phyloP scores from a whole-genome alignment of 2,329 filamentous ascomycete genomes.

The Pyrenophora teres region DNA sequence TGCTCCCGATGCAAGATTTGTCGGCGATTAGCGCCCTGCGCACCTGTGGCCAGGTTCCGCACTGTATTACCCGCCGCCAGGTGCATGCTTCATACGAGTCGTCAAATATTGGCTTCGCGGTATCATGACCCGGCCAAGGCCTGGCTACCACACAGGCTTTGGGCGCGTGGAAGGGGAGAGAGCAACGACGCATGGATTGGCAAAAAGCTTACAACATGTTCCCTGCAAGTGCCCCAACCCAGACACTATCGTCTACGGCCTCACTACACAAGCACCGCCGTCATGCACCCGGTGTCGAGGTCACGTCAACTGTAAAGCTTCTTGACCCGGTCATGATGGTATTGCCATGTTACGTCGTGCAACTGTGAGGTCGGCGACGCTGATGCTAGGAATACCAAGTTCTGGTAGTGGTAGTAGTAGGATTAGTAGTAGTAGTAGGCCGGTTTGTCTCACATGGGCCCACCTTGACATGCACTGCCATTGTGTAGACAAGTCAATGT shows the following conservation, averaged over 20 bases:
- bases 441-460: constrained; percentile 17
- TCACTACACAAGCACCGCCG: constrained; percentile 3
- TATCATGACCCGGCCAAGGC: constrained; percentile 21
- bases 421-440: constrained; percentile 19
- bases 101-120: constrained; percentile 16
- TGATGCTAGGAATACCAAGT: constrained; percentile 23
- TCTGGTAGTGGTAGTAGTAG: no score
- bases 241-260: constrained; percentile 8
- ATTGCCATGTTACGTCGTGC: constrained; percentile 22
- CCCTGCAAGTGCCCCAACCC: constrained; percentile 23
- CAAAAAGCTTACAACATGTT: constrained; percentile 13
- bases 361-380: constrained; percentile 37
- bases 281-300: constrained; percentile 25
- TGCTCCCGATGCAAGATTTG: constrained; percentile 17
- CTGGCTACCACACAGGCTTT: constrained; percentile 24
- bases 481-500: no score
- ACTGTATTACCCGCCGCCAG: constrained; percentile 8
- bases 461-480: no score
- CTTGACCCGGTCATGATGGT: constrained; percentile 19
- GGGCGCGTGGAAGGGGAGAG: constrained; percentile 28
- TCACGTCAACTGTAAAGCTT: constrained; percentile 34
- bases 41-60: constrained; percentile 14
- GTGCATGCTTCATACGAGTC: constrained; percentile 16
- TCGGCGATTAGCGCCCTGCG: constrained; percentile 5
- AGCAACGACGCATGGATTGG: constrained; percentile 21